Evolutionary conservation across 805 yeast genomes (phyloP).

Genomic region (Candida krabiensis): DNA sequence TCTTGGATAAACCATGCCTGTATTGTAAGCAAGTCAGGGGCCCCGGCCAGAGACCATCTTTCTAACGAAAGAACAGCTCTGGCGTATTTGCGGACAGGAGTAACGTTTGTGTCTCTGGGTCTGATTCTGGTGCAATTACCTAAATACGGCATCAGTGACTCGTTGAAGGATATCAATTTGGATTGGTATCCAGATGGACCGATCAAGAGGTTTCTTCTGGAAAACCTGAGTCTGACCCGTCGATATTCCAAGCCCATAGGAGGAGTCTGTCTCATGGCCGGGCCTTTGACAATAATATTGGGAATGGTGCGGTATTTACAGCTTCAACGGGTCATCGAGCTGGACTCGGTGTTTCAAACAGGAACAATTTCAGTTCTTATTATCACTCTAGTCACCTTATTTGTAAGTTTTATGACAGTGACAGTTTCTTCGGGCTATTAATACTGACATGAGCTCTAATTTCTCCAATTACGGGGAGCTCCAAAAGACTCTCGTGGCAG

Average conservation of each 20-base stretch:
- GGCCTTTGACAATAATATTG: constrained; percentile 41
- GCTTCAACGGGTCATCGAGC: constrained; percentile 41
- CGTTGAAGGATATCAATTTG: constrained; percentile 8
- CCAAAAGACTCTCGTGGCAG: too few species aligned
- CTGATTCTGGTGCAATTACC: constrained; percentile 54
- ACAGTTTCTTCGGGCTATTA: constrained; percentile 1
- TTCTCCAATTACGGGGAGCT: too few species aligned
- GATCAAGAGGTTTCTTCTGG: constrained; percentile 4
- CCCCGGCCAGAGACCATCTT: constrained; percentile 57
- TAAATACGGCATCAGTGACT: constrained; percentile 32
- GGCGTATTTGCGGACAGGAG: constrained; percentile 59
- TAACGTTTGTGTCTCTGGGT: constrained; percentile 52
- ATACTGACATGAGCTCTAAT: too few species aligned
- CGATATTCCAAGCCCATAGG: constrained; percentile 27
- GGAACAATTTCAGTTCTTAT: constrained; percentile 43
- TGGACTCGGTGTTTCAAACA: constrained; percentile 26
- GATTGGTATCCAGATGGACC: constrained; percentile 2
- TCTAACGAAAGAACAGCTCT: constrained; percentile 63
- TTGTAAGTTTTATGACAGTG: constrained; percentile 29
- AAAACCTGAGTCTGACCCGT: constrained; percentile 14
- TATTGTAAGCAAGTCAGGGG: constrained; percentile 33
- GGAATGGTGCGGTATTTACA: constrained; percentile 47
- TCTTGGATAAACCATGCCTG: background rate
- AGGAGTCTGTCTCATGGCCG: constrained; percentile 38
- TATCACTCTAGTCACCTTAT: constrained; percentile 31